Evolutionary conservation across 2,329 filamentous ascomycete species (phyloP).

Genomic region (Xylaria multiplex): DNA sequence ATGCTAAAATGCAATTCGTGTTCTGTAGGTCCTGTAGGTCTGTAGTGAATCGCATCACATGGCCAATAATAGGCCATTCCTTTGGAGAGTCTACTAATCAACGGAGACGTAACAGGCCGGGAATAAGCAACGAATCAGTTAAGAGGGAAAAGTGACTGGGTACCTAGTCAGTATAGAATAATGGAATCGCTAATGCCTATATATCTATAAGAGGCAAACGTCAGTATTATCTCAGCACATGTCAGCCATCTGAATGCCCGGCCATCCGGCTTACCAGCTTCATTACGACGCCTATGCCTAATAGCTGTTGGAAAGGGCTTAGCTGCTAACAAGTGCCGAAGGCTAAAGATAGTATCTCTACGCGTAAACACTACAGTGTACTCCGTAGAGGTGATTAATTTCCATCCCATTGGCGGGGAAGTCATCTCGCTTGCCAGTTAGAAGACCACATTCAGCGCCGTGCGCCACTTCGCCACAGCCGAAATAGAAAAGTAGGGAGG

Average conservation of each 20-base stretch:
- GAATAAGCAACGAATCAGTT: neutral
- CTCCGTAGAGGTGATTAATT: neutral
- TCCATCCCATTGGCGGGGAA: neutral
- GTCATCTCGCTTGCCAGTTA: constrained; percentile 8
- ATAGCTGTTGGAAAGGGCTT: neutral
- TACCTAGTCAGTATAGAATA: neutral
- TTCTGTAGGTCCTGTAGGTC: no score
- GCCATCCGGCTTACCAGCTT: neutral
- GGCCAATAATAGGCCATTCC: no score
- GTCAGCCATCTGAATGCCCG: neutral
- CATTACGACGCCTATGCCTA: neutral
- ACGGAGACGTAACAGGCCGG: neutral
- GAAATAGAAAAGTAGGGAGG: constrained; percentile 24
- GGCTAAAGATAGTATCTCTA: constrained; percentile 4
- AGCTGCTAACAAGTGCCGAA: neutral
- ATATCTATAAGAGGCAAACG: neutral
- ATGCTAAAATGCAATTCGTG: no score
- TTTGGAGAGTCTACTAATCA: no score
- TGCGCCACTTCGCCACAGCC: constrained; percentile 21
- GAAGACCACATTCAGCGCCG: constrained; percentile 4
- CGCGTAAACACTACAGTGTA: no score
- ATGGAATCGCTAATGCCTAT: neutral
- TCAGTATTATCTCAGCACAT: constrained; percentile 12
- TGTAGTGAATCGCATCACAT: no score
- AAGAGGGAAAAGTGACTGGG: neutral